Evolutionary conservation across 805 yeast genomes (phyloP), one percentile per base, ranked within the genome.

Genomic region (Metschnikowia noctiluminum): DNA sequence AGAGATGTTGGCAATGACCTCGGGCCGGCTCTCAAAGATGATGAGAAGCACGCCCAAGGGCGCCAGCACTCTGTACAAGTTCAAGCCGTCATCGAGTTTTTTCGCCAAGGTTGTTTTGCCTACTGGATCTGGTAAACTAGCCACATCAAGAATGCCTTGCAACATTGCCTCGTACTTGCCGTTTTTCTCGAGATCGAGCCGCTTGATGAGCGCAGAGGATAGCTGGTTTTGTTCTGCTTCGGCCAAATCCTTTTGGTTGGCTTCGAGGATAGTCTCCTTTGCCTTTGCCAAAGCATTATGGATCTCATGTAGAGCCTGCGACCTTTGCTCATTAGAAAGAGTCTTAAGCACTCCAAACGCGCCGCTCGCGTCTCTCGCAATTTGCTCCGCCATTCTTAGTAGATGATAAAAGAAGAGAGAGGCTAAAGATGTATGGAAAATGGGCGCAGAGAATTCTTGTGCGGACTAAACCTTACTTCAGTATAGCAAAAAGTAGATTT

Each of bases 11-110:
- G 99, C 99, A 72, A 94, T 94, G 10, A 94, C 99, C 65, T 94
- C 99, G 35, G 99, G 99, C 62, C 99, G 80, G 30, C 96, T 82
- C 69, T 94, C 99, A 65, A 94, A 94, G 47, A 94, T 95, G 40
- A 94, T 90, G 52, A 94, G 74, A 40, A 94, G 68, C 0, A 89
- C 97, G 15, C 99, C 99, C 6, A 94, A 90, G 12, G 99, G 99
- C 28, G 96, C 87, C 6, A 96, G 85, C 11, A 92, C 77, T 62
- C 96, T 76, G 66, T 82, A 86, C 51, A 94, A 71, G 43, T 82
- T 85, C 54, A 94, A 78, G n/a, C 89, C 95, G 46, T 89, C 96
- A 64, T 94, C 99, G 31, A 94, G 73, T 65, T 89, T 82, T 38
- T 85, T 82, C 35, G 95, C 90, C 58, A 94, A 73, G 2, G 94